Evolutionary conservation across 1,284 basidiomycete species (phyloP).

Genomic region (Cryptococcus wingfieldii): DNA sequence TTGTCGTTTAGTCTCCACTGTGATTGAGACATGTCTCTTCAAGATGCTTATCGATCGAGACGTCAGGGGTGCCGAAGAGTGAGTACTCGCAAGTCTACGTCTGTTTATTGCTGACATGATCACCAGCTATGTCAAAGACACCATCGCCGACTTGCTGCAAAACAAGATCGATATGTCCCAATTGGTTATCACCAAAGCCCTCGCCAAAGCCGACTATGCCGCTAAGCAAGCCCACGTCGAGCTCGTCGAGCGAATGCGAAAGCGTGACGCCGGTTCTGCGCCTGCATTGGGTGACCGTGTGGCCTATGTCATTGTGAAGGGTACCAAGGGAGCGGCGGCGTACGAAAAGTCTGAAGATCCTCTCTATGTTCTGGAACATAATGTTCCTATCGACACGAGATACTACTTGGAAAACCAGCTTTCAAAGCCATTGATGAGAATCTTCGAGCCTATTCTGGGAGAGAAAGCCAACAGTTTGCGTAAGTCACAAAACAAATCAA

Average conservation of each 20-base stretch:
- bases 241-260: constrained; percentile 86
- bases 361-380: constrained; percentile 91
- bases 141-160: constrained; percentile 85
- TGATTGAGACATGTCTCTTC: constrained; percentile 92
- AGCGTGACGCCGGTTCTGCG: constrained; percentile 91
- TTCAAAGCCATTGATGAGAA: constrained; percentile 88
- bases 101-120: neutral
- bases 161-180: constrained; percentile 98
- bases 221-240: constrained; percentile 92
- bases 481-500: constrained; percentile 50
- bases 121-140: constrained; percentile 80
- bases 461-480: constrained; percentile 78
- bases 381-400: constrained; percentile 90
- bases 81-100: constrained; percentile 30
- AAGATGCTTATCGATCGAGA: constrained; percentile 95
- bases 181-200: constrained; percentile 92
- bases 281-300: constrained; percentile 92
- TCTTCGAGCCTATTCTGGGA: constrained; percentile 95
- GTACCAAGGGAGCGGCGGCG: constrained; percentile 91
- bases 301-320: constrained; percentile 94
- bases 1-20: constrained; percentile 88
- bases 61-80: constrained; percentile 87
- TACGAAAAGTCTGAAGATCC: constrained; percentile 98
- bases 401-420: constrained; percentile 97
- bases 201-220: constrained; percentile 64